Percentiles rank a stretch among this genome's conserved stretches.
Evolutionary conservation across 257 asterid genomes (phyloP).

Genomic region (Nicotiana attenuata): DNA sequence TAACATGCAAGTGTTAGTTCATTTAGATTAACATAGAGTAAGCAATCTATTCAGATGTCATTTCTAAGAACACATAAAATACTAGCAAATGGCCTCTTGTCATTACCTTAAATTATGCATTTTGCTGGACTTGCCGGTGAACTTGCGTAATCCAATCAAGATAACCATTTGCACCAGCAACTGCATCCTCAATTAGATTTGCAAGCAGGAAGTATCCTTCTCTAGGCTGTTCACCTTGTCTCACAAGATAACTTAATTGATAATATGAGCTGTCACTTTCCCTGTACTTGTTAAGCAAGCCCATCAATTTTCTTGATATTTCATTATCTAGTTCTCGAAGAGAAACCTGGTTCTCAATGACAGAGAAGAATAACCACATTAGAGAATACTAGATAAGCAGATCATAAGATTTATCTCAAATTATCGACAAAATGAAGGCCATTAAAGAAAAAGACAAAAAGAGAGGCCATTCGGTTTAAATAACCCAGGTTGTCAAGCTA

Average conservation of each 20-base stretch:
- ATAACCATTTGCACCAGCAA: constrained; percentile 73
- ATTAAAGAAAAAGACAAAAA: neutral
- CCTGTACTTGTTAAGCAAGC: constrained; percentile 44
- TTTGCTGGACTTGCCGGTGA: constrained; percentile 74
- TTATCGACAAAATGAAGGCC: neutral
- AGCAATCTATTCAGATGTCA: neutral
- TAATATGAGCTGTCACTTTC: constrained; percentile 64
- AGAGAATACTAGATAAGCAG: constrained; percentile 2
- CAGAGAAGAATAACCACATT: constrained; percentile 15
- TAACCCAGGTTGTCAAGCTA: neutral
- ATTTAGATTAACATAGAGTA: neutral
- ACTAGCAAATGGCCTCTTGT: neutral
- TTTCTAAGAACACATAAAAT: neutral
- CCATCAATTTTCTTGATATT: constrained; percentile 60
- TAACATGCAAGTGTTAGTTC: neutral
- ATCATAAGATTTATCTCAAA: neutral
- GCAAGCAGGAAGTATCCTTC: constrained; percentile 76
- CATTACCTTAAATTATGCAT: constrained; percentile 53
- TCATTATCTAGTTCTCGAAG: constrained; percentile 54
- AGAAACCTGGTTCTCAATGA: constrained; percentile 48
- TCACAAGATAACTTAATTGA: constrained; percentile 73
- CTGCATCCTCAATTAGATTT: constrained; percentile 76
- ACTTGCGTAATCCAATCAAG: constrained; percentile 82
- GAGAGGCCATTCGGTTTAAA: neutral
- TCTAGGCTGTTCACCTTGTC: constrained; percentile 96